Conservation (phyloP, 176 grass and related monocot species). For the Triticum dicoccoides region DNA sequence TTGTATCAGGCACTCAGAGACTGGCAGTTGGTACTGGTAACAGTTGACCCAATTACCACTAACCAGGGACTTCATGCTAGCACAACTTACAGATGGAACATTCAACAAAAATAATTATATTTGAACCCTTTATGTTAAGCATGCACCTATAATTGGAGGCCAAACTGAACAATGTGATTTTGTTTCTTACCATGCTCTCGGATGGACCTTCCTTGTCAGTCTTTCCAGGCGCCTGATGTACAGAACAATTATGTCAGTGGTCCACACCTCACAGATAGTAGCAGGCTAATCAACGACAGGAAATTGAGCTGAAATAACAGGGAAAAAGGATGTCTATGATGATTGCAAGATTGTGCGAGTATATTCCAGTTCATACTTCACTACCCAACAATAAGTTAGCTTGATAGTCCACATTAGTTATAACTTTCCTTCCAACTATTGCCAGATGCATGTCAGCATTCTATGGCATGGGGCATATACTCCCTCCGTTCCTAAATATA, state of each 20-base stretch:
- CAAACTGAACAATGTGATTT: neutral
- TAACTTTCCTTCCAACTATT: neutral
- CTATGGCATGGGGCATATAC: neutral
- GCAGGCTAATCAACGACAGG: neutral
- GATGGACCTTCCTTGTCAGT: conserved; percentile 83
- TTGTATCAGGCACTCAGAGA: conserved; percentile 5
- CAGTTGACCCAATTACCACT: conserved; percentile 7
- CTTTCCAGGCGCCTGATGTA: conserved; percentile 86
- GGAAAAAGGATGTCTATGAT: neutral
- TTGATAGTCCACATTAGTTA: neutral
- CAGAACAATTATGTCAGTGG: conserved; percentile 24
- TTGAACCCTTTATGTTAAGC: neutral
- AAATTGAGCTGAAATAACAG: neutral
- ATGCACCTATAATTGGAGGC: neutral
- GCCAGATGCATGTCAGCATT: neutral
- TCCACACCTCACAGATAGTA: conserved; percentile 14
- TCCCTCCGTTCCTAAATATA: no score
- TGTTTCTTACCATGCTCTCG: conserved; percentile 71
- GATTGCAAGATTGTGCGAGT: neutral
- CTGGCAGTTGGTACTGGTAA: neutral
- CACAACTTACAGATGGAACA: neutral
- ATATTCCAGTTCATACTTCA: neutral
- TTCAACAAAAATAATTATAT: neutral
- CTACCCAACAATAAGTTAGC: neutral
- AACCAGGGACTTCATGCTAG: neutral